Evolutionary conservation across 2,329 filamentous ascomycete genomes (phyloP).

Genomic region (Sclerotinia minor): DNA sequence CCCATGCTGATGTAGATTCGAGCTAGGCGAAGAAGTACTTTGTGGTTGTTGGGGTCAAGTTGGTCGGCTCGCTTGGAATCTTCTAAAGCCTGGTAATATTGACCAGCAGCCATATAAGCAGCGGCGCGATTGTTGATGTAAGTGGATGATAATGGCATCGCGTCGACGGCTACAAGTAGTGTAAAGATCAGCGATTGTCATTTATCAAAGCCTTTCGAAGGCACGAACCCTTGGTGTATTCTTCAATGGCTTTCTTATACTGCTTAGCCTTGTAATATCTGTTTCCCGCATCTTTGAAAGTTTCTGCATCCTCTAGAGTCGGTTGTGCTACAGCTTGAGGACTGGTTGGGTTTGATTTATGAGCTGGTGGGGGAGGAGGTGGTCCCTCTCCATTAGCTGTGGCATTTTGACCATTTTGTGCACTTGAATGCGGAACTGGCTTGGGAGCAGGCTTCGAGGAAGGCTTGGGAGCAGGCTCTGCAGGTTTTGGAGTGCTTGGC

Average conservation of each 20-base stretch:
- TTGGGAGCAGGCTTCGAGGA: constrained; percentile 13
- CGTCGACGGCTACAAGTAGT: constrained; percentile 71
- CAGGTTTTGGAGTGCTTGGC: constrained; percentile 34
- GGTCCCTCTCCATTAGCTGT: constrained; percentile 35
- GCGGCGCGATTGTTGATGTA: constrained; percentile 95
- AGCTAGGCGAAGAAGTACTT: constrained; percentile 83
- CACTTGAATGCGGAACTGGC: constrained; percentile 46
- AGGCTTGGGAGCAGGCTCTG: constrained; percentile 46
- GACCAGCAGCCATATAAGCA: constrained; percentile 84
- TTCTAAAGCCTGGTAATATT: constrained; percentile 77
- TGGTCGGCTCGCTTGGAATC: constrained; percentile 83
- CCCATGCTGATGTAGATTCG: constrained; percentile 88
- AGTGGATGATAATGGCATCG: constrained; percentile 80
- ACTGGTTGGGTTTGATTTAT: constrained; percentile 64
- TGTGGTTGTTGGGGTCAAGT: constrained; percentile 80
- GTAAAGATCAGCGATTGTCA: constrained; percentile 26
- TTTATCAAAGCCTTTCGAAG: not conserved
- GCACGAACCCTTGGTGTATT: constrained; percentile 85
- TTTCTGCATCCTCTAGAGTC: constrained; percentile 73
- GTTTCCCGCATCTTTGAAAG: constrained; percentile 90
- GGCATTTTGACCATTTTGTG: constrained; percentile 42
- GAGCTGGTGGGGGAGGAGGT: constrained; percentile 69
- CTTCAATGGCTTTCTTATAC: constrained; percentile 81
- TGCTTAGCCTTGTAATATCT: constrained; percentile 96
- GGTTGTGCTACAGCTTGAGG: constrained; percentile 50